Percentiles rank a stretch among this genome's conserved stretches.
Conservation (phyloP, 2,329 filamentous ascomycete species). For the Bipolaris gigantea region DNA sequence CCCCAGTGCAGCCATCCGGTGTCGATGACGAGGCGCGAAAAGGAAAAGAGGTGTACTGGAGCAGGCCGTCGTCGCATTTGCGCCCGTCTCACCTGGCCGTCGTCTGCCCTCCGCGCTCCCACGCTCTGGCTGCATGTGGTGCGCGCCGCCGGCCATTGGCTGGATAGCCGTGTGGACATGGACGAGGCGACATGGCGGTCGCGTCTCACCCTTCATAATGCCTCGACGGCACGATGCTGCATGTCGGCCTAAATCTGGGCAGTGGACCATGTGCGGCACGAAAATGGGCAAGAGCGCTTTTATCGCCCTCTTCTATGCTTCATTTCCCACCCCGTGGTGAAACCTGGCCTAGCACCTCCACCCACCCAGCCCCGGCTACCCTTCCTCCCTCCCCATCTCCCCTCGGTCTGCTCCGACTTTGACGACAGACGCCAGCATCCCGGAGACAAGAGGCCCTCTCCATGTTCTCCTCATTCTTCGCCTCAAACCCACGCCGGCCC, state of each 20-base stretch:
- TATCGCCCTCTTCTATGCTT: slow-evolving; percentile 13
- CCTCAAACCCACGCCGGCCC: slow-evolving; percentile 32
- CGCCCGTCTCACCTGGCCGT: not conserved
- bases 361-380: not conserved
- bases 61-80: too few species aligned
- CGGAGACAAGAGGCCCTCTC: slow-evolving; percentile 21
- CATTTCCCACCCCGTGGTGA: slow-evolving; percentile 14
- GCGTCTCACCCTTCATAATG: slow-evolving; percentile 9
- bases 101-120: slow-evolving; percentile 6
- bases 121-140: slow-evolving; percentile 12
- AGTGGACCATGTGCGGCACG: slow-evolving; percentile 11
- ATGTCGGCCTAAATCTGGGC: slow-evolving; percentile 13
- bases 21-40: slow-evolving; percentile 6
- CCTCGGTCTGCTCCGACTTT: slow-evolving; percentile 13
- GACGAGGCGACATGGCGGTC: slow-evolving; percentile 12
- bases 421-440: slow-evolving; percentile 12
- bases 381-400: not conserved
- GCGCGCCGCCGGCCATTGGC: slow-evolving; percentile 6
- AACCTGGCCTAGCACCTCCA: slow-evolving; percentile 10
- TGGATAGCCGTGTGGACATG: not conserved
- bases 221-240: slow-evolving; percentile 10
- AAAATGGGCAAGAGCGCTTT: slow-evolving; percentile 15
- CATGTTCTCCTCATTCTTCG: slow-evolving; percentile 46
- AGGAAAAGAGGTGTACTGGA: not conserved
- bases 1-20: slow-evolving; percentile 9